phyloP scores from a whole-genome alignment of 768 basidiomycete species.

The Xanthoconium purpureum region DNA sequence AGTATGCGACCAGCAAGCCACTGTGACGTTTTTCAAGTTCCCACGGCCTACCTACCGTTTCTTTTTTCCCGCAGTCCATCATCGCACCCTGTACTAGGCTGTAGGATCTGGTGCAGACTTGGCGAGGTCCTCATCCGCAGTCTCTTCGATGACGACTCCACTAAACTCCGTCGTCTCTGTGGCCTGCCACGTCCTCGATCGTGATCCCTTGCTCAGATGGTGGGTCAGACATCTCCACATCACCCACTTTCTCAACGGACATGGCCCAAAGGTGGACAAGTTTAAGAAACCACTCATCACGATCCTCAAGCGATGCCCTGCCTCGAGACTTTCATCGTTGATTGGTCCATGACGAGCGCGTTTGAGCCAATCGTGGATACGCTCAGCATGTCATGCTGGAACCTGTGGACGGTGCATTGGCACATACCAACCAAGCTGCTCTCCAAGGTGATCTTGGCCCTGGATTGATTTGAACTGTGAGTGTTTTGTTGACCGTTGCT shows the following conservation, averaged over 20 bases:
- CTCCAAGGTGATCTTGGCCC: constrained; percentile 71
- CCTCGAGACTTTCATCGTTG: constrained; percentile 68
- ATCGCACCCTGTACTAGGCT: constrained; percentile 66
- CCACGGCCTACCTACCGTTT: no score
- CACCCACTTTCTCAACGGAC: constrained; percentile 45
- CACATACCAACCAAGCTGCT: constrained; percentile 53
- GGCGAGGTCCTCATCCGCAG: constrained; percentile 69
- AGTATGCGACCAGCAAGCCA: no score
- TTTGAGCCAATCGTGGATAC: constrained; percentile 67
- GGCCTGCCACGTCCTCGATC: constrained; percentile 50
- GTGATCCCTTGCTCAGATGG: constrained; percentile 57
- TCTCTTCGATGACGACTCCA: constrained; percentile 63
- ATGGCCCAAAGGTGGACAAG: constrained; percentile 43
- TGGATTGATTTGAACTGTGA: constrained; percentile 75
- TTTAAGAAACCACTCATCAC: constrained; percentile 54
- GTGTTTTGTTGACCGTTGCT: constrained; percentile 4
- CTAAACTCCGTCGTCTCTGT: constrained; percentile 52
- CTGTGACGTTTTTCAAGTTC: no score
- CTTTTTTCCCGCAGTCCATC: constrained; percentile 52
- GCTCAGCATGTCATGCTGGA: constrained; percentile 48
- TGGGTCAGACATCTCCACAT: constrained; percentile 74
- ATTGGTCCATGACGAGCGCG: constrained; percentile 56
- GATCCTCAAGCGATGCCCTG: constrained; percentile 63
- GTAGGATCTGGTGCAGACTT: constrained; percentile 57
- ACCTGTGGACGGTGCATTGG: constrained; percentile 61